Percentiles rank a stretch among this genome's conserved stretches.
These are phyloP conservation scores for Ceratonia siliqua DNA, from an alignment of 306 rosid genomes.

Conservation along the genomic window DNA sequence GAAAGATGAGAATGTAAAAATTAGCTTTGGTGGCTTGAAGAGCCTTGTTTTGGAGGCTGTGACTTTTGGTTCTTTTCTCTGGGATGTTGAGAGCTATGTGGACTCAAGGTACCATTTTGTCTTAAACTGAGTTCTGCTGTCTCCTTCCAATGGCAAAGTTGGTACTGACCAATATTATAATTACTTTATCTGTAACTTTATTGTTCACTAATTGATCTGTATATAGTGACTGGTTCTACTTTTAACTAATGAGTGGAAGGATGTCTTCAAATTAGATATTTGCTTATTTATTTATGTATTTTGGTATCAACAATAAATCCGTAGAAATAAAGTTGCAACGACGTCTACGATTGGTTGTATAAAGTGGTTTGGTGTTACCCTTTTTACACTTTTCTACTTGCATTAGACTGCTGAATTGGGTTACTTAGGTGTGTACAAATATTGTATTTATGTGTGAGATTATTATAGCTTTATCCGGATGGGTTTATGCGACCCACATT, in stretches of 20 bases:
- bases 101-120: conserved; percentile 94
- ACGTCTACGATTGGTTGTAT: too few species aligned
- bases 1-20: conserved; percentile 65
- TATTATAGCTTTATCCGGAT: too few species aligned
- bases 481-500: too few species aligned
- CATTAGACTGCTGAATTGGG: too few species aligned
- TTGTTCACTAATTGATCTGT: neutral
- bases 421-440: too few species aligned
- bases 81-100: conserved; percentile 92
- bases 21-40: conserved; percentile 83
- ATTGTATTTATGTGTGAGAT: too few species aligned
- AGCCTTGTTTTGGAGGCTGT: conserved; percentile 87
- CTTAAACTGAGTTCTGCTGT: conserved; percentile 43
- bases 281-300: too few species aligned
- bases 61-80: conserved; percentile 87
- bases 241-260: neutral
- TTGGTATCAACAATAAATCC: too few species aligned
- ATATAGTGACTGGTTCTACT: neutral
- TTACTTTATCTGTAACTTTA: neutral
- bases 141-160: conserved; percentile 17
- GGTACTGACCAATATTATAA: conserved; percentile 20
- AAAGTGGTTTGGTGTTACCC: too few species aligned
- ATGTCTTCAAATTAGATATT: neutral
- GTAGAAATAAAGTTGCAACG: too few species aligned
- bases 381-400: too few species aligned